Conservation (phyloP, 2,329 filamentous ascomycete genomes). For the Didymella pinodella region DNA sequence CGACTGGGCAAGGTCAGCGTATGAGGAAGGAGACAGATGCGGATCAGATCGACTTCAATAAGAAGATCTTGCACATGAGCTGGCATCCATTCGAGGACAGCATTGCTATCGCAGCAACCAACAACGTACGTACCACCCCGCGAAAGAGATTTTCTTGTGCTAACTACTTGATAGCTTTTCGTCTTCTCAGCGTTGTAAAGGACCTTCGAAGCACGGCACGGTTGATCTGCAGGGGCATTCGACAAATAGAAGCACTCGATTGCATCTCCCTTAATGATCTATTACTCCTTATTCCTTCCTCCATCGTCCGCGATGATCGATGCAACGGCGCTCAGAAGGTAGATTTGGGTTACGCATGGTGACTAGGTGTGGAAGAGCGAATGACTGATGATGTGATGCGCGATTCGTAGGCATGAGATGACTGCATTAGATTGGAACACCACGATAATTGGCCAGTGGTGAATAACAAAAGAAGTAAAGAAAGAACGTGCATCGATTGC, state of each 20-base stretch:
- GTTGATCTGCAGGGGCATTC: conserved; percentile 36
- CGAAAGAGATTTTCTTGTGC: background rate
- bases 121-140: conserved; percentile 78
- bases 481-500: background rate
- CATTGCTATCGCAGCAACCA: conserved; percentile 98
- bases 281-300: conserved; percentile 41
- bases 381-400: conserved; percentile 40
- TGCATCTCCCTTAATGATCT: conserved; percentile 40
- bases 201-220: conserved; percentile 29
- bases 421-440: conserved; percentile 44
- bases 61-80: conserved; percentile 99
- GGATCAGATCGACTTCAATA: conserved; percentile 99
- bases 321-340: conserved; percentile 42
- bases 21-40: conserved; percentile 99
- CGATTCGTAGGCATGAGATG: conserved; percentile 34
- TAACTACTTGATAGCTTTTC: conserved; percentile 57
- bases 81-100: conserved; percentile 99
- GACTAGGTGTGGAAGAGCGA: conserved; percentile 33
- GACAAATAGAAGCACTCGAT: conserved; percentile 39
- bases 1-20: conserved; percentile 79
- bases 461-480: conserved; percentile 40
- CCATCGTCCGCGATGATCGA: conserved; percentile 37
- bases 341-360: conserved; percentile 39
- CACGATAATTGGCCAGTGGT: conserved; percentile 45
- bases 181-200: conserved; percentile 64